Conservation (phyloP, 2,329 filamentous ascomycete species). For the Tolypocladium guangdongense region DNA sequence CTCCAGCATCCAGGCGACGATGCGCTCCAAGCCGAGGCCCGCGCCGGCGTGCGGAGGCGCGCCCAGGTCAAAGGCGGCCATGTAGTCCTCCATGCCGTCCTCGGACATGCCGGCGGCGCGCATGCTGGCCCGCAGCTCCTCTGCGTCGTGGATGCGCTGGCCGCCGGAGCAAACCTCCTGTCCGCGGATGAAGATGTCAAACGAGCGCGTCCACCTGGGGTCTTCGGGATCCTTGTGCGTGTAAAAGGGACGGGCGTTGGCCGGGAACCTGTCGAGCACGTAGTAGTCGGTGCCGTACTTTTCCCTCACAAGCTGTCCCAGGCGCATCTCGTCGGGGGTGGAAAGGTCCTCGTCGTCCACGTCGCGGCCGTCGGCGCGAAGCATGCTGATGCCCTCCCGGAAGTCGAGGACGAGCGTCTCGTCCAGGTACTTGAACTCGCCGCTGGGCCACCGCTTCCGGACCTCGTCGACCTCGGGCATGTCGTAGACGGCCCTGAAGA, state of each 20-base stretch:
- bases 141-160: slow-evolving; percentile 79
- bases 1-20: slow-evolving; percentile 76
- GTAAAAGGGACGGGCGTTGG: slow-evolving; percentile 78
- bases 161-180: slow-evolving; percentile 90
- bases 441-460: slow-evolving; percentile 75
- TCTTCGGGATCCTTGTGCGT: slow-evolving; percentile 74
- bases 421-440: slow-evolving; percentile 79
- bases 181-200: slow-evolving; percentile 88
- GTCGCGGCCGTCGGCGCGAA: slow-evolving; percentile 73
- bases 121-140: slow-evolving; percentile 69
- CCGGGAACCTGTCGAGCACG: slow-evolving; percentile 86
- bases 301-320: slow-evolving; percentile 75
- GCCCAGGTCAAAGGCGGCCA: slow-evolving; percentile 79
- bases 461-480: slow-evolving; percentile 64
- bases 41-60: slow-evolving; percentile 84
- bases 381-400: slow-evolving; percentile 65
- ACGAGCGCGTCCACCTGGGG: slow-evolving; percentile 71
- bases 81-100: slow-evolving; percentile 79
- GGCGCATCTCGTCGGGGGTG: slow-evolving; percentile 76
- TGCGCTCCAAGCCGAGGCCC: slow-evolving; percentile 80
- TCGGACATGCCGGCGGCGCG: slow-evolving; percentile 63
- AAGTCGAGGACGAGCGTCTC: slow-evolving; percentile 76
- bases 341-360: slow-evolving; percentile 75
- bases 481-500: slow-evolving; percentile 35
- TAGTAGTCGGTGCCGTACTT: slow-evolving; percentile 88